Percentiles rank a stretch among this genome's conserved stretches.
Evolutionary conservation across 192 early-diverging fungal species (phyloP).

Genomic region (Rhizoclosmatium globosum): DNA sequence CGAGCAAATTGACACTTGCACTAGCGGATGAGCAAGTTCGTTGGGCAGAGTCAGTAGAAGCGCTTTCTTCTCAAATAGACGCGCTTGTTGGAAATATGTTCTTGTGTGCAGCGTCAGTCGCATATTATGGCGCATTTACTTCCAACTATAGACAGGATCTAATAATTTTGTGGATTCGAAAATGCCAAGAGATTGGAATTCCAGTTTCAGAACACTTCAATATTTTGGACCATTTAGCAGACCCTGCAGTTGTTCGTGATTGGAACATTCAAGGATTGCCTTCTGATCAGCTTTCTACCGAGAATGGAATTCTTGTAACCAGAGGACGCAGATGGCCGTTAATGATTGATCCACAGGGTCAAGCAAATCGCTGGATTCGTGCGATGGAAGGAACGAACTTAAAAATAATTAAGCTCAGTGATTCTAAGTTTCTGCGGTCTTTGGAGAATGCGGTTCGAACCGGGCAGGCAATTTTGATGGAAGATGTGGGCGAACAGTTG

Average conservation of each 20-base stretch:
- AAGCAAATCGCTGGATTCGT: slow-evolving; percentile 69
- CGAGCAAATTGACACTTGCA: slow-evolving; percentile 64
- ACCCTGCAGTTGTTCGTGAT: slow-evolving; percentile 63
- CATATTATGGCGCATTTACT: slow-evolving; percentile 69
- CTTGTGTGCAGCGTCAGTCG: slow-evolving; percentile 61
- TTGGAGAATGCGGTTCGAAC: slow-evolving; percentile 71
- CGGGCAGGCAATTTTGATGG: slow-evolving; percentile 63
- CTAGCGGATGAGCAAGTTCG: slow-evolving; percentile 69
- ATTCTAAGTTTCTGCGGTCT: slow-evolving; percentile 65
- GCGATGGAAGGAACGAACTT: slow-evolving; percentile 63
- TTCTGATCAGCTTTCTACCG: slow-evolving; percentile 62
- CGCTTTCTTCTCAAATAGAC: slow-evolving; percentile 56
- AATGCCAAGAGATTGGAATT: slow-evolving; percentile 61
- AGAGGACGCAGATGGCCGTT: slow-evolving; percentile 65
- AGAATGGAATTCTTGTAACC: slow-evolving; percentile 69
- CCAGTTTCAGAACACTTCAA: slow-evolving; percentile 64
- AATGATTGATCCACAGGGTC: slow-evolving; percentile 70
- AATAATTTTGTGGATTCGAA: slow-evolving; percentile 53
- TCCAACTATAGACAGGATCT: slow-evolving; percentile 59
- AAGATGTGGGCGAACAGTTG: slow-evolving; percentile 69
- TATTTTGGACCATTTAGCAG: slow-evolving; percentile 58
- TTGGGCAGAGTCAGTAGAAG: slow-evolving; percentile 67
- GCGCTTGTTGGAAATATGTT: slow-evolving; percentile 67
- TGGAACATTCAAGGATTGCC: slow-evolving; percentile 73
- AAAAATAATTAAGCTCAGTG: slow-evolving; percentile 62